A percentile compares a stretch with the other conserved stretches of the same genome.
These are phyloP conservation scores for Zygosaccharomyces bailii DNA, from an alignment of 805 yeast genomes.

Conservation along the genomic window DNA sequence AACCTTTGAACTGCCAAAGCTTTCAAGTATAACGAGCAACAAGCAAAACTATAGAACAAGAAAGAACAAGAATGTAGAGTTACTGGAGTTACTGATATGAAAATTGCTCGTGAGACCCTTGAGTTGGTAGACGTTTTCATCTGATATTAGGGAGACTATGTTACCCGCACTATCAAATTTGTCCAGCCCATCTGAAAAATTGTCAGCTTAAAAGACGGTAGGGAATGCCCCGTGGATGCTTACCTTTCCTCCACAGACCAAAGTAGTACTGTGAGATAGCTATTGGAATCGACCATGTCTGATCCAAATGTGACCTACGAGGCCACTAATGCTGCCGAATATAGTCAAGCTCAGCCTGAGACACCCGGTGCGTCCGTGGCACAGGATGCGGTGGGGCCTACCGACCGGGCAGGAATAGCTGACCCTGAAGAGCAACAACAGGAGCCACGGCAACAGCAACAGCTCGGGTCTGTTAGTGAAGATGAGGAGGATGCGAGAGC, in stretches of 20 bases:
- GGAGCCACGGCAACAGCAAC: too few species aligned
- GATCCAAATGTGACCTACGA: constrained; percentile 5
- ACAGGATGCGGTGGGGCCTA: constrained; percentile 4
- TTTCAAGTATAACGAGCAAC: too few species aligned
- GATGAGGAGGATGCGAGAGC: constrained; percentile 4
- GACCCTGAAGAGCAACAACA: constrained; percentile 8
- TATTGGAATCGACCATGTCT: constrained; percentile 1
- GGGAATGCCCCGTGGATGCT: neutral
- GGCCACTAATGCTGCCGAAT: constrained; percentile 5
- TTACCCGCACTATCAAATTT: neutral
- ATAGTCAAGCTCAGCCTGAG: constrained; percentile 4
- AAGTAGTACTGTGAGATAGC: neutral
- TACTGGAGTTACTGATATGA: too few species aligned
- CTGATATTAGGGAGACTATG: neutral
- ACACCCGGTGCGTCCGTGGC: constrained; percentile 4
- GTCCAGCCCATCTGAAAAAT: neutral
- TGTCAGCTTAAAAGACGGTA: neutral
- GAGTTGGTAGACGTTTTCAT: too few species aligned
- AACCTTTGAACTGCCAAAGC: too few species aligned
- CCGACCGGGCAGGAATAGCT: constrained; percentile 6
- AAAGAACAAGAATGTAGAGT: too few species aligned
- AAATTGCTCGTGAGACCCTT: too few species aligned
- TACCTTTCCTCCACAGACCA: neutral
- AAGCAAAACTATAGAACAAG: too few species aligned
- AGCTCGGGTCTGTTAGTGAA: constrained; percentile 7